A percentile compares a stretch with the other conserved stretches of the same genome.
Evolutionary conservation across 305 asterid species (phyloP).

Genomic region (Solanum hybrid): DNA sequence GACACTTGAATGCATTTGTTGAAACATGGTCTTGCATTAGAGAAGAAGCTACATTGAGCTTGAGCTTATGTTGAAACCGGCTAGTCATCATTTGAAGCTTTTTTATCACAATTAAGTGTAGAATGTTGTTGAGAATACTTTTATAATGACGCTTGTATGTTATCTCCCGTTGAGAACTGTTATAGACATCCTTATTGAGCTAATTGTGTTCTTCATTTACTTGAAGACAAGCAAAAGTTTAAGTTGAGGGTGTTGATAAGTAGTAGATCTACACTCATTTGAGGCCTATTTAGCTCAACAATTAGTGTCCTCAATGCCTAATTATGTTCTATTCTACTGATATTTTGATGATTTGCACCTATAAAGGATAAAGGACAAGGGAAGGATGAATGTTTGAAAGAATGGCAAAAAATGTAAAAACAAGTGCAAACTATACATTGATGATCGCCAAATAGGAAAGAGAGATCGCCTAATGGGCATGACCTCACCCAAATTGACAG

Average conservation of each 20-base stretch:
- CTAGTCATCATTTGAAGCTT: neutral
- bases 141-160: neutral
- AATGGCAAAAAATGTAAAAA: no score
- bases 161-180: no score
- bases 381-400: neutral
- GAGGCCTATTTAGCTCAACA: neutral
- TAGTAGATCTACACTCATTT: neutral
- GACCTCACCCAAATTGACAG: no score
- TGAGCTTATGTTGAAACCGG: neutral
- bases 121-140: neutral
- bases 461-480: no score
- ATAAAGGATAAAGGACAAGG: neutral
- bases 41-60: no score
- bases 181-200: neutral
- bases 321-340: neutral
- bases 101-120: neutral
- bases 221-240: neutral
- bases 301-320: neutral
- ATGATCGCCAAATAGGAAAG: no score
- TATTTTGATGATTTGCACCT: neutral
- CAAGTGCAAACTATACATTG: no score
- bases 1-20: no score
- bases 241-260: neutral
- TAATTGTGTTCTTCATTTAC: no score
- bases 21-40: no score